Conservation (phyloP, 208 protist genomes). For the Leishmania lainsoni region DNA sequence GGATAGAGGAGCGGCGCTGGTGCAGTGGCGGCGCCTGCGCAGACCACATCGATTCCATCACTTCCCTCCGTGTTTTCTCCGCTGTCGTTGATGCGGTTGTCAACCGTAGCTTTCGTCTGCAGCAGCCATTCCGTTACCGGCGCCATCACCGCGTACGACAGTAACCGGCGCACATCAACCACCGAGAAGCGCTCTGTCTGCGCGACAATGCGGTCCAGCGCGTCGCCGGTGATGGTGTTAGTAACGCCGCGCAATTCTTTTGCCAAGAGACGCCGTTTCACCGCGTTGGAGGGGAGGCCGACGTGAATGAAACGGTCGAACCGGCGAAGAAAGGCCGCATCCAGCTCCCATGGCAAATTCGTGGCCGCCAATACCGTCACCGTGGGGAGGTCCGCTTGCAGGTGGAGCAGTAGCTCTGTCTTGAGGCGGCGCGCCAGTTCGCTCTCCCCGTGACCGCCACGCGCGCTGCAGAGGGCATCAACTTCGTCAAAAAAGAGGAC, state of each 20-base stretch:
- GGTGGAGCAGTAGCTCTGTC: slow-evolving; percentile 99
- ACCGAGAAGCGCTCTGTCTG: slow-evolving; percentile 84
- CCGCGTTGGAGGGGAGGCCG: slow-evolving; percentile 49
- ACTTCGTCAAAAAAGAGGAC: slow-evolving; percentile 96
- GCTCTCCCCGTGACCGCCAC: slow-evolving; percentile 75
- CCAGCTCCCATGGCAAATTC: slow-evolving; percentile 93
- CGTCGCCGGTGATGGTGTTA: slow-evolving; percentile 38
- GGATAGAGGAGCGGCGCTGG: background rate
- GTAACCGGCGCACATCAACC: slow-evolving; percentile 91
- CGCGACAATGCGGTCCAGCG: slow-evolving; percentile 50
- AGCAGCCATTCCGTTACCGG: slow-evolving; percentile 85
- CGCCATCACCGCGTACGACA: slow-evolving; percentile 93
- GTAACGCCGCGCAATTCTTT: slow-evolving; percentile 37
- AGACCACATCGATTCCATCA: slow-evolving; percentile 1
- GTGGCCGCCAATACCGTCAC: slow-evolving; percentile 90
- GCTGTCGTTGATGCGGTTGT: background rate
- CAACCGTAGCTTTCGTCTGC: slow-evolving; percentile 47
- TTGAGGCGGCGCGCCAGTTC: slow-evolving; percentile 96
- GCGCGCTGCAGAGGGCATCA: slow-evolving; percentile 87
- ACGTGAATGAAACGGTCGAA: slow-evolving; percentile 92
- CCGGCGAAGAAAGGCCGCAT: slow-evolving; percentile 83
- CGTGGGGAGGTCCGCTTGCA: slow-evolving; percentile 53
- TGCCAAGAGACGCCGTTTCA: slow-evolving; percentile 41
- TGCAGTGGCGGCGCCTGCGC: background rate
- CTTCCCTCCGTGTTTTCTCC: background rate